Evolutionary conservation across 768 basidiomycete genomes (phyloP).

Genomic region (Leccinum olivaceopallidum): DNA sequence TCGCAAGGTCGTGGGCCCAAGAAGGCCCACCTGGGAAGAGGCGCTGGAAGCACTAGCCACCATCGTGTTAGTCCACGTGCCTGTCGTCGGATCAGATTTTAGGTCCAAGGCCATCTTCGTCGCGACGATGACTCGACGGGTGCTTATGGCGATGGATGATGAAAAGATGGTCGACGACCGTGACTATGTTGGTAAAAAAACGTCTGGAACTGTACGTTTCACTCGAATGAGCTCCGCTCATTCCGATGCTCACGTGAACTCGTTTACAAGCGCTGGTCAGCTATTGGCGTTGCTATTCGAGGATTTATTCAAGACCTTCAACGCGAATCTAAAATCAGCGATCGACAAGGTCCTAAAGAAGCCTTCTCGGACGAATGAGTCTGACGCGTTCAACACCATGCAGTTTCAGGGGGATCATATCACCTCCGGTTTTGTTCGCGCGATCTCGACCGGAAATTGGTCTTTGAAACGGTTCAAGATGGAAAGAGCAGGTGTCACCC

Average conservation of each 20-base stretch:
- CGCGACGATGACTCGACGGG: conserved; percentile 95
- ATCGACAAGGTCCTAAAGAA: conserved; percentile 99
- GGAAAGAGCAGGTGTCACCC: conserved; percentile 98
- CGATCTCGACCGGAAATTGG: conserved; percentile 99
- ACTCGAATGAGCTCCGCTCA: conserved; percentile 5
- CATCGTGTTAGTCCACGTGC: conserved; percentile 95
- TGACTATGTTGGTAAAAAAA: conserved; percentile 91
- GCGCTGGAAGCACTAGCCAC: conserved; percentile 96
- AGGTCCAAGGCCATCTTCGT: conserved; percentile 95
- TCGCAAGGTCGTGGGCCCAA: conserved; percentile 74
- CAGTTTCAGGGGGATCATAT: conserved; percentile 96
- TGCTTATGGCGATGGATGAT: conserved; percentile 95
- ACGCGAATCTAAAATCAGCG: conserved; percentile 88
- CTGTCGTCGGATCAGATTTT: conserved; percentile 87
- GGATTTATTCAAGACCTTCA: conserved; percentile 98
- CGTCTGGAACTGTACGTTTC: conserved; percentile 87
- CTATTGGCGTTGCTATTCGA: conserved; percentile 94
- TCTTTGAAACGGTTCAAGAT: conserved; percentile 98
- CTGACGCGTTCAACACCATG: conserved; percentile 94
- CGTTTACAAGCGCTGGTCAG: conserved; percentile 82
- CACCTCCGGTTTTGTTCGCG: conserved; percentile 92
- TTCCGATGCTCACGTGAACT: conserved; percentile 12
- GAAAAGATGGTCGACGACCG: conserved; percentile 97
- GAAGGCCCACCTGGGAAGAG: conserved; percentile 90
- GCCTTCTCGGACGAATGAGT: conserved; percentile 89